These are phyloP conservation scores for Monosporascus cannonballus DNA, from an alignment of 2,329 filamentous ascomycete species.

Conservation along the genomic window DNA sequence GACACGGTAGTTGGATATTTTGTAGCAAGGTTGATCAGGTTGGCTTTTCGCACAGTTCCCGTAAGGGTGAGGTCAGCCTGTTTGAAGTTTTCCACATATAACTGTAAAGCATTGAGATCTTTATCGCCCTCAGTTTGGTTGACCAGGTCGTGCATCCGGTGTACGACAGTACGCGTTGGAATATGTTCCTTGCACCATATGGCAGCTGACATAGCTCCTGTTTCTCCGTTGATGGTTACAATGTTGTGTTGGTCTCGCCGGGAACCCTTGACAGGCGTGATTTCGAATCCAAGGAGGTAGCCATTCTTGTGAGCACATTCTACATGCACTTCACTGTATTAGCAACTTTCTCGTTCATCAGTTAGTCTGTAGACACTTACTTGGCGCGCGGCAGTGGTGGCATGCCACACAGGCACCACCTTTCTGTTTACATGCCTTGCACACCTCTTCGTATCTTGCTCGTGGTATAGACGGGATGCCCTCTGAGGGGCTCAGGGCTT, in stretches of 20 bases:
- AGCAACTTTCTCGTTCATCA: constrained; percentile 16
- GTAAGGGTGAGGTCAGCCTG: constrained; percentile 88
- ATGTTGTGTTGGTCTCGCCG: constrained; percentile 74
- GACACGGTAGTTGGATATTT: constrained; percentile 42
- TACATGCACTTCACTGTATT: constrained; percentile 60
- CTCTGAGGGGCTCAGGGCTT: constrained; percentile 77
- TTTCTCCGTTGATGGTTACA: constrained; percentile 74
- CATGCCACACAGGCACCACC: constrained; percentile 79
- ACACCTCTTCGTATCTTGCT: constrained; percentile 67
- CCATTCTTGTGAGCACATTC: constrained; percentile 83
- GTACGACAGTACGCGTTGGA: constrained; percentile 64
- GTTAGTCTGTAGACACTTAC: constrained; percentile 25
- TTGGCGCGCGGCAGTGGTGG: constrained; percentile 59
- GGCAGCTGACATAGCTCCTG: constrained; percentile 74
- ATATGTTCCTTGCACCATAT: constrained; percentile 90
- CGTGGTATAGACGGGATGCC: constrained; percentile 79
- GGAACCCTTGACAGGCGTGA: constrained; percentile 83
- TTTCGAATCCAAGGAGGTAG: constrained; percentile 82
- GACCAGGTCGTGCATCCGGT: constrained; percentile 72
- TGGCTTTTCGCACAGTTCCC: constrained; percentile 89
- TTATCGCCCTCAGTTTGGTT: constrained; percentile 39
- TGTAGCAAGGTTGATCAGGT: constrained; percentile 60
- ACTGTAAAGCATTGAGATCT: constrained; percentile 75
- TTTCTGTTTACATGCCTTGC: constrained; percentile 74
- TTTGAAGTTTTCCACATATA: constrained; percentile 86